A percentile compares a stretch with the other conserved stretches of the same genome.
phyloP scores from a whole-genome alignment of 345 rosid species.

The Eucalyptus pauciflora region DNA sequence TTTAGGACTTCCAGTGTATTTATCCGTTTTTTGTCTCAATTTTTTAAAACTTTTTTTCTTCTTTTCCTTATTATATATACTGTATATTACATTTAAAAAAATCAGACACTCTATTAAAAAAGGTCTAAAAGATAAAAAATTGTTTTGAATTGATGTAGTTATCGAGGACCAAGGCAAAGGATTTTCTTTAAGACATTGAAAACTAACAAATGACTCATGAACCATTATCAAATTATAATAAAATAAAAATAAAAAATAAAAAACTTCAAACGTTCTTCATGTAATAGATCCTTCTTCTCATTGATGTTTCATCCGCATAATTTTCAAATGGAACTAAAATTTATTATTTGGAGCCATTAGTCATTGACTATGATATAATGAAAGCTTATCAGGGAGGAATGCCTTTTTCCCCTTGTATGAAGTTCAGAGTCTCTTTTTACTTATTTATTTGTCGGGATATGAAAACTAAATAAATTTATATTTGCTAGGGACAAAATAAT shows the following conservation, averaged over 20 bases:
- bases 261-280: background rate
- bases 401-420: background rate
- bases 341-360: background rate
- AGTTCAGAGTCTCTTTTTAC: background rate
- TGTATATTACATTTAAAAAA: background rate
- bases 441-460: background rate
- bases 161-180: background rate
- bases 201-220: background rate
- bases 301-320: background rate
- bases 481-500: background rate
- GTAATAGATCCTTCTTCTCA: background rate
- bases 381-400: background rate
- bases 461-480: background rate
- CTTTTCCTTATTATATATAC: background rate
- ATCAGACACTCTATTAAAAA: background rate
- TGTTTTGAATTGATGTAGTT: background rate
- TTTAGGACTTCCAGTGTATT: too few species aligned
- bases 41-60: too few species aligned
- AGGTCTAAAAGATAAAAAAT: background rate
- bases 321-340: background rate
- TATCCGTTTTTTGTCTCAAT: background rate
- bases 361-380: background rate
- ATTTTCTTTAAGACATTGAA: background rate
- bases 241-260: too few species aligned
- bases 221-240: background rate